Evolutionary conservation across 805 yeast species (phyloP).

Genomic region (Yamadazyma insecticola): DNA sequence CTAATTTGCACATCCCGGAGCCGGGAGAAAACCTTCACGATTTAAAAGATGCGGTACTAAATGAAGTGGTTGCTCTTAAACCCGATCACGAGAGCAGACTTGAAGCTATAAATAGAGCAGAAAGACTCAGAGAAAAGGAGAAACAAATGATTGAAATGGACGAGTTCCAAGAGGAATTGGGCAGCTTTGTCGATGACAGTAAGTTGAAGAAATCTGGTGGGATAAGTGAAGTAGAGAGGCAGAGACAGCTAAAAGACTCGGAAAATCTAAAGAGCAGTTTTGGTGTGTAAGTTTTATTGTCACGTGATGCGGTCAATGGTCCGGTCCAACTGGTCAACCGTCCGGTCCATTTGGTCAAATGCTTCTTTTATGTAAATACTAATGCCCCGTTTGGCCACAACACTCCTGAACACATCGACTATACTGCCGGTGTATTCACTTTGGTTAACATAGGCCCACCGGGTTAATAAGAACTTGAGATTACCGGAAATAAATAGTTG

Average conservation of each 20-base stretch:
- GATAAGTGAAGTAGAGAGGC: constrained; percentile 75
- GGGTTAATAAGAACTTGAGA: no score
- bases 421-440: no score
- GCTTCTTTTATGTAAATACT: no score
- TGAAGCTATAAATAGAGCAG: constrained; percentile 88
- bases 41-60: constrained; percentile 71
- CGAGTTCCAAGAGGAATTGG: constrained; percentile 81
- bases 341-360: no score
- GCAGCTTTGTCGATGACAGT: constrained; percentile 74
- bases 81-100: constrained; percentile 84
- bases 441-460: no score
- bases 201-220: constrained; percentile 84
- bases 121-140: constrained; percentile 70
- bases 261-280: constrained; percentile 50
- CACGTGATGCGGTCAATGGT: no score
- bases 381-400: no score
- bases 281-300: no score
- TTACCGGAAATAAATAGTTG: no score
- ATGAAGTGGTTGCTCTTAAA: constrained; percentile 70
- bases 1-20: constrained; percentile 41
- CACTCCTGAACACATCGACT: no score
- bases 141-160: constrained; percentile 50
- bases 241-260: constrained; percentile 62
- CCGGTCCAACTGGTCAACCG: no score
- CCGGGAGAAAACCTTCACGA: constrained; percentile 60